These are phyloP conservation scores for Huntiella abstrusa DNA, from an alignment of 2,329 filamentous ascomycete genomes.

Conservation along the genomic window DNA sequence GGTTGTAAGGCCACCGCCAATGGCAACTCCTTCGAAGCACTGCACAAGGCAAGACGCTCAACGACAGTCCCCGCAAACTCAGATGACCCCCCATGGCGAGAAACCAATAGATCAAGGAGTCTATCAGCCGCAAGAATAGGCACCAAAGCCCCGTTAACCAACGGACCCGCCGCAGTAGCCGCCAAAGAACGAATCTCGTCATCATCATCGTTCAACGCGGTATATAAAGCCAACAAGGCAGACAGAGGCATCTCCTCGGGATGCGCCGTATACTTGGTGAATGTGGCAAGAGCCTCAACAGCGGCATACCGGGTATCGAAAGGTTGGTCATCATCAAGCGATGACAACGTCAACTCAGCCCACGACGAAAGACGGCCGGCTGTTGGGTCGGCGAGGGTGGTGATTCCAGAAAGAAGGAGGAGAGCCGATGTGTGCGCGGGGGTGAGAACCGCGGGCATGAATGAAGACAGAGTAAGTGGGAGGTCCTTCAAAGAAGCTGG, in stretches of 20 bases:
- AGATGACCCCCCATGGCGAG: conserved; percentile 16
- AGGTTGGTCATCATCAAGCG: conserved; percentile 30
- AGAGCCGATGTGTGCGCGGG: conserved; percentile 6
- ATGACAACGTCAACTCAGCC: conserved; percentile 31
- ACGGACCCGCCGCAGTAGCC: conserved; percentile 26
- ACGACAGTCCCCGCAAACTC: conserved; percentile 17
- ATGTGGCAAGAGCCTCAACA: conserved; percentile 32
- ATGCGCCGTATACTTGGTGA: conserved; percentile 19
- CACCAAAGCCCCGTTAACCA: conserved; percentile 25
- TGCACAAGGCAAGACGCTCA: conserved; percentile 23
- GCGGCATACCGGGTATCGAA: conserved; percentile 48
- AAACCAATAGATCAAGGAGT: conserved; percentile 23
- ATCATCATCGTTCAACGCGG: conserved; percentile 73
- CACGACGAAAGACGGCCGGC: conserved; percentile 19
- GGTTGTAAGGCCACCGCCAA: conserved; percentile 24
- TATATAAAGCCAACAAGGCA: conserved; percentile 49
- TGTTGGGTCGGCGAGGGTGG: conserved; percentile 8
- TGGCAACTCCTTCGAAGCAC: conserved; percentile 22
- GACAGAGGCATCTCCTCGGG: conserved; percentile 25
- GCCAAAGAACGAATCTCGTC: conserved; percentile 62
- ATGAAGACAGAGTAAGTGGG: background rate
- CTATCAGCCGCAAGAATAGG: conserved; percentile 28
- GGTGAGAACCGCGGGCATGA: conserved; percentile 7
- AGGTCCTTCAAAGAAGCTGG: background rate
- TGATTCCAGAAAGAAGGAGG: conserved; percentile 9